These are phyloP conservation scores for Fragosphaeria purpurea DNA, from an alignment of 2,329 filamentous ascomycete species.

Conservation along the genomic window DNA sequence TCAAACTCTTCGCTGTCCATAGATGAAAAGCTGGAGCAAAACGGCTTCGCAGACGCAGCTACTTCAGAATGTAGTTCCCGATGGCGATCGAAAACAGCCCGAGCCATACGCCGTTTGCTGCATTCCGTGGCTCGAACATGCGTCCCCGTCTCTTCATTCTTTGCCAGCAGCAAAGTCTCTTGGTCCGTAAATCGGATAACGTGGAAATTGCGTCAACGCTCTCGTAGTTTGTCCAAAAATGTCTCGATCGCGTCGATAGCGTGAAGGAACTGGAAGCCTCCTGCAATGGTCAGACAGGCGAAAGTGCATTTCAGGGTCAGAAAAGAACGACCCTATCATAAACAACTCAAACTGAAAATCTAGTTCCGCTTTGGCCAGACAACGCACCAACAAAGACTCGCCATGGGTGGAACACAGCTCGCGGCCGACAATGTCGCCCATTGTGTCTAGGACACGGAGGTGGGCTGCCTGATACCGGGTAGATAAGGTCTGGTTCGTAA, in stretches of 20 bases:
- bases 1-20: slow-evolving; percentile 39
- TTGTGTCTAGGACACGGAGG: slow-evolving; percentile 45
- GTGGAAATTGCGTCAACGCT: slow-evolving; percentile 60
- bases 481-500: background rate
- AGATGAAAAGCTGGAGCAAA: slow-evolving; percentile 30
- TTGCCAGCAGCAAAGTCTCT: slow-evolving; percentile 26
- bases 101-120: slow-evolving; percentile 51
- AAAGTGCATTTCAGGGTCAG: background rate
- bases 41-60: slow-evolving; percentile 1
- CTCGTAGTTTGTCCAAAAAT: slow-evolving; percentile 50
- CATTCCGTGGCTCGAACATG: slow-evolving; percentile 17
- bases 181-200: slow-evolving; percentile 57
- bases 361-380: slow-evolving; percentile 50
- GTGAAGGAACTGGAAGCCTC: slow-evolving; percentile 62
- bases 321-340: background rate
- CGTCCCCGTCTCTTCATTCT: slow-evolving; percentile 23
- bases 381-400: slow-evolving; percentile 58
- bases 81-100: slow-evolving; percentile 56
- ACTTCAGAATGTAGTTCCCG: slow-evolving; percentile 24
- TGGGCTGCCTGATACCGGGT: background rate
- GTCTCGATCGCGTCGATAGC: slow-evolving; percentile 58
- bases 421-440: slow-evolving; percentile 66
- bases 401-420: slow-evolving; percentile 66
- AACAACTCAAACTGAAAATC: slow-evolving; percentile 44
- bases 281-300: slow-evolving; percentile 17